Evolutionary conservation across 2,329 filamentous ascomycete genomes (phyloP).

Genomic region (Epichloe festucae): DNA sequence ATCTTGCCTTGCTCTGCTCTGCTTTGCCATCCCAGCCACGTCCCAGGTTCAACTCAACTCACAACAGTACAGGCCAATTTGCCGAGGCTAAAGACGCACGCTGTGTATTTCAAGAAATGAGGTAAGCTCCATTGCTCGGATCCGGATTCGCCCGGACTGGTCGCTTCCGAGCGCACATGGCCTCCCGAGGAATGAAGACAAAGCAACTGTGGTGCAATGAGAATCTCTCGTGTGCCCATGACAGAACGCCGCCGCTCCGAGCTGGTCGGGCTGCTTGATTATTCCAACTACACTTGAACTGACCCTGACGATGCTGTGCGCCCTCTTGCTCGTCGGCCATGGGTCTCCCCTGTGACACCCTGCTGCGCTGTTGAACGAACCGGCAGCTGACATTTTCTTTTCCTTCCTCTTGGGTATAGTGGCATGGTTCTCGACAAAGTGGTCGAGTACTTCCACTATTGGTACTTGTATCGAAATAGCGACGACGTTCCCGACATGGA

Average conservation of each 20-base stretch:
- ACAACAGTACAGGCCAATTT: slow-evolving; percentile 41
- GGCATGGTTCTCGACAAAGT: slow-evolving; percentile 66
- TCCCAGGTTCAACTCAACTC: slow-evolving; percentile 5
- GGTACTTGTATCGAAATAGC: slow-evolving; percentile 56
- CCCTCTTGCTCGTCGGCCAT: slow-evolving; percentile 4
- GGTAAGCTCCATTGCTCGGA: slow-evolving; percentile 34
- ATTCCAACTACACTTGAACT: slow-evolving; percentile 52
- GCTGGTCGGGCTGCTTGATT: slow-evolving; percentile 33
- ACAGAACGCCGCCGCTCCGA: slow-evolving; percentile 28
- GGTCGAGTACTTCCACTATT: slow-evolving; percentile 74
- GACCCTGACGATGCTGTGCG: slow-evolving; percentile 21
- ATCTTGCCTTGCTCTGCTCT: neutral
- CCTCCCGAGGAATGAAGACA: slow-evolving; percentile 20
- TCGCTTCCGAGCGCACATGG: neutral
- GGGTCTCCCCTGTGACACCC: neutral
- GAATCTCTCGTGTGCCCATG: slow-evolving; percentile 18
- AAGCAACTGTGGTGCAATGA: slow-evolving; percentile 26
- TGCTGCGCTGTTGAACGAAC: neutral
- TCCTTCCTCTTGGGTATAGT: slow-evolving; percentile 30
- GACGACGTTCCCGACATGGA: slow-evolving; percentile 72
- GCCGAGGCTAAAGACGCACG: slow-evolving; percentile 50
- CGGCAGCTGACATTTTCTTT: slow-evolving; percentile 6
- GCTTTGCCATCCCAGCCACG: neutral
- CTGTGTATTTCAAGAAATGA: slow-evolving; percentile 60
- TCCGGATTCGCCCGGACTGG: neutral